phyloP scores from a whole-genome alignment of 495 filamentous ascomycete genomes.

The Amphirosellinia nigrospora region DNA sequence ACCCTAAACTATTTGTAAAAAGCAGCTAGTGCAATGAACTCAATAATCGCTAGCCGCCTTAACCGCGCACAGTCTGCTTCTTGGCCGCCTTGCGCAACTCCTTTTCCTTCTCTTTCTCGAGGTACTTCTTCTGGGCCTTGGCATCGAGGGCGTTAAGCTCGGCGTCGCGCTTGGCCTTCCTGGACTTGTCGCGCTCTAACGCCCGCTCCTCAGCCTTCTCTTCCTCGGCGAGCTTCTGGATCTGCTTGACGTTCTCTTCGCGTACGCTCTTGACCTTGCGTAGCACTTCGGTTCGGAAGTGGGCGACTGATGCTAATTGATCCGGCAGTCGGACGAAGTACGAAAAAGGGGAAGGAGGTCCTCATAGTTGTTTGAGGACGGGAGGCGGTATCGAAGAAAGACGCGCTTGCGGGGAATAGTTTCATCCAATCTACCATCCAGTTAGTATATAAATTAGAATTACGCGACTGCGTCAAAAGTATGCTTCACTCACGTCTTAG shows the following conservation, averaged over 20 bases:
- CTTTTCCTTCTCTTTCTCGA: conserved; percentile 89
- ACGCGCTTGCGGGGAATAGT: conserved; percentile 84
- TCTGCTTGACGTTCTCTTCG: conserved; percentile 80
- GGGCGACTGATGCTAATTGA: conserved; percentile 72
- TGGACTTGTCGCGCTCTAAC: conserved; percentile 77
- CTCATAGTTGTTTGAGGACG: conserved; percentile 68
- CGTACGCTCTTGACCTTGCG: conserved; percentile 81
- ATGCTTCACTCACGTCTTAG: conserved; percentile 69
- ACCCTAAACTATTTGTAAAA: not conserved
- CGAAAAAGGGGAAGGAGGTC: conserved; percentile 75
- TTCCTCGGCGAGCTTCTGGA: conserved; percentile 83
- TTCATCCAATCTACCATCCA: conserved; percentile 74
- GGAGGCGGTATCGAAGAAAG: conserved; percentile 74
- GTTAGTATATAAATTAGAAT: conserved; percentile 36
- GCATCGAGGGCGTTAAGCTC: conserved; percentile 82
- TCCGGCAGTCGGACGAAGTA: conserved; percentile 88
- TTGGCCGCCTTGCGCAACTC: conserved; percentile 75
- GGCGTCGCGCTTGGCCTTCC: conserved; percentile 91
- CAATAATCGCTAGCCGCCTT: not conserved
- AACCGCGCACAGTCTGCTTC: conserved; percentile 65
- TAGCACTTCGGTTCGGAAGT: conserved; percentile 87
- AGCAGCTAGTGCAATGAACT: not conserved
- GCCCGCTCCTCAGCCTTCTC: conserved; percentile 91
- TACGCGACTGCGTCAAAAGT: not conserved
- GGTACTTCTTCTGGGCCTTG: conserved; percentile 92